phyloP scores from a whole-genome alignment of 768 basidiomycete genomes.

The Lactarius psammicola region DNA sequence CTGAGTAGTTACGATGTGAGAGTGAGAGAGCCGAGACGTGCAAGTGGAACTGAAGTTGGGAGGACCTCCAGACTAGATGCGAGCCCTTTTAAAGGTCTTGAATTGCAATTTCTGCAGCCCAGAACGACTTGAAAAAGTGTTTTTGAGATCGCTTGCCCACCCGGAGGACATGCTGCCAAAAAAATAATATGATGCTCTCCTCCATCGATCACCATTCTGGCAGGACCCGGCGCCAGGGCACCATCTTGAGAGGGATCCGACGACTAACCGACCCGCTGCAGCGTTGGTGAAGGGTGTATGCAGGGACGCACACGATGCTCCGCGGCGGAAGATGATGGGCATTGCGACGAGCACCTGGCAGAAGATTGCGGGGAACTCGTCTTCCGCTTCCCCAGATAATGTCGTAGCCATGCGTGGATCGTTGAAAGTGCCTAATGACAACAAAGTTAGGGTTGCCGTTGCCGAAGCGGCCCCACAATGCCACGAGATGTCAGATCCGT shows the following conservation, averaged over 20 bases:
- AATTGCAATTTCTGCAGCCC: slow-evolving; percentile 26
- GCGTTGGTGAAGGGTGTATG: slow-evolving; percentile 26
- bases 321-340: slow-evolving; percentile 14
- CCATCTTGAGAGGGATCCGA: slow-evolving; percentile 12
- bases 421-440: slow-evolving; percentile 2
- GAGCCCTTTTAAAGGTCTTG: slow-evolving; percentile 18
- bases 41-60: slow-evolving; percentile 11
- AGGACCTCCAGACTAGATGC: not conserved
- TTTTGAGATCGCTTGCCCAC: slow-evolving; percentile 12
- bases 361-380: slow-evolving; percentile 17
- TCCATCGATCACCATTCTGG: slow-evolving; percentile 25
- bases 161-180: slow-evolving; percentile 17
- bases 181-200: slow-evolving; percentile 2
- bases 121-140: not conserved
- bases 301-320: slow-evolving; percentile 19
- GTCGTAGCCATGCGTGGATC: slow-evolving; percentile 9
- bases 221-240: slow-evolving; percentile 18
- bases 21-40: slow-evolving; percentile 4
- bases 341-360: slow-evolving; percentile 14
- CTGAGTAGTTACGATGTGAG: slow-evolving; percentile 3
- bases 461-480: slow-evolving; percentile 2
- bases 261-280: slow-evolving; percentile 18
- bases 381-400: slow-evolving; percentile 19
- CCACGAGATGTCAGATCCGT: slow-evolving; percentile 24
- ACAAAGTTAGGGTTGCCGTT: not conserved